A percentile compares a stretch with the other conserved stretches of the same genome.
Evolutionary conservation across 2,329 filamentous ascomycete genomes (phyloP).

Genomic region (Colletotrichum brevisporum): DNA sequence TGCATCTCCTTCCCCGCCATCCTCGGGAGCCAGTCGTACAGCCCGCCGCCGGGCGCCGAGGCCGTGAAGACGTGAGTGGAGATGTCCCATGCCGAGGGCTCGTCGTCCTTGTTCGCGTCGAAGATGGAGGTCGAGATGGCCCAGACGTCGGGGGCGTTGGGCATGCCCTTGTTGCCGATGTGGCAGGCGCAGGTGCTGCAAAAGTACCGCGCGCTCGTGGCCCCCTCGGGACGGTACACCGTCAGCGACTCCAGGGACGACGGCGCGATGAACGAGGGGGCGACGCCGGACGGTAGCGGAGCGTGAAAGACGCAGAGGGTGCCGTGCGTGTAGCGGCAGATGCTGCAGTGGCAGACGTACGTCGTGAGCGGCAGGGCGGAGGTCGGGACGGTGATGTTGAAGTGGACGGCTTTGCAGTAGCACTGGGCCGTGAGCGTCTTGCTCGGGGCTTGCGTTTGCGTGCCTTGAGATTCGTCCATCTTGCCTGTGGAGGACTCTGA

Average conservation of each 20-base stretch:
- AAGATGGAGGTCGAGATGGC: slow-evolving; percentile 58
- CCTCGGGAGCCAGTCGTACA: slow-evolving; percentile 53
- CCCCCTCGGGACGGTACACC: slow-evolving; percentile 51
- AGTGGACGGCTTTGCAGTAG: slow-evolving; percentile 59
- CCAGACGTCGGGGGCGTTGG: slow-evolving; percentile 51
- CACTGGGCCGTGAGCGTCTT: slow-evolving; percentile 61
- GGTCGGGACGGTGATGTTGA: slow-evolving; percentile 56
- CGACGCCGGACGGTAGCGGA: slow-evolving; percentile 50
- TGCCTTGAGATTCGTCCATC: not conserved
- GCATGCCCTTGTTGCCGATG: slow-evolving; percentile 53
- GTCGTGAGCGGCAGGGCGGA: slow-evolving; percentile 56
- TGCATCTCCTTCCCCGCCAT: slow-evolving; percentile 49
- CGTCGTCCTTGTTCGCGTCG: slow-evolving; percentile 47
- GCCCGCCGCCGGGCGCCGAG: slow-evolving; percentile 53
- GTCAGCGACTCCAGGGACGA: slow-evolving; percentile 55
- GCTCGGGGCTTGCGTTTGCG: slow-evolving; percentile 14
- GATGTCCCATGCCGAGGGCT: slow-evolving; percentile 52
- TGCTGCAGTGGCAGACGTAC: slow-evolving; percentile 62
- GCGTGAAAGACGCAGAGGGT: slow-evolving; percentile 59
- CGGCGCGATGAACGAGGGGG: slow-evolving; percentile 56
- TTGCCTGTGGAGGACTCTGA: not conserved
- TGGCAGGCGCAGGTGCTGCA: slow-evolving; percentile 63
- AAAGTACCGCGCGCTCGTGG: slow-evolving; percentile 55
- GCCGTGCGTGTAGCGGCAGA: slow-evolving; percentile 60
- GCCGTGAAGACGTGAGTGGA: slow-evolving; percentile 53